phyloP scores from a whole-genome alignment of 2,329 filamentous ascomycete species.

The Ophiocordyceps camponoti-saundersi region DNA sequence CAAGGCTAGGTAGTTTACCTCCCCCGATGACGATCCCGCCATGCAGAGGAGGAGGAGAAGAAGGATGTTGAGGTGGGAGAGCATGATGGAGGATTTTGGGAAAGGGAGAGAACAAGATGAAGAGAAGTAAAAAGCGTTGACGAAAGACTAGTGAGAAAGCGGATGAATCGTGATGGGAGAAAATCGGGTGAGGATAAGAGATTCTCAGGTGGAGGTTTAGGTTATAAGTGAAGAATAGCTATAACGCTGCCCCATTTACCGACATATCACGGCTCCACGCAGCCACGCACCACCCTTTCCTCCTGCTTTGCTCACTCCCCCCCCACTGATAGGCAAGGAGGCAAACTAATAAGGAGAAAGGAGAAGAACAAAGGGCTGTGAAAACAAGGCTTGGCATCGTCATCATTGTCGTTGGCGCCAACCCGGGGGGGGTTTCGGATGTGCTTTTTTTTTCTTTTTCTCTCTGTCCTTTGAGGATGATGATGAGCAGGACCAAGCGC shows the following conservation, averaged over 20 bases:
- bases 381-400: background rate
- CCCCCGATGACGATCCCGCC: constrained; percentile 9
- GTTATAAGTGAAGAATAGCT: too few relatives aligned
- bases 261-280: too few relatives aligned
- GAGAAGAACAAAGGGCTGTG: background rate
- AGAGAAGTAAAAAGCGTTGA: background rate
- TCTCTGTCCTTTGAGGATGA: too few relatives aligned
- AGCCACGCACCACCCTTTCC: too few relatives aligned
- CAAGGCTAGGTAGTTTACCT: constrained; percentile 10
- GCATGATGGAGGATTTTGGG: background rate
- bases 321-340: background rate
- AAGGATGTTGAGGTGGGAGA: constrained; percentile 9
- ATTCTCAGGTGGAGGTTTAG: too few relatives aligned
- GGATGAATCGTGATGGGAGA: too few relatives aligned
- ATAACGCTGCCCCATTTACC: too few relatives aligned
- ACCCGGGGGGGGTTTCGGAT: too few relatives aligned
- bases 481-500: background rate
- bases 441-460: too few relatives aligned
- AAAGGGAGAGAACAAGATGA: background rate
- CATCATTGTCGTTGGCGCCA: background rate
- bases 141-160: too few relatives aligned
- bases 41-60: constrained; percentile 7
- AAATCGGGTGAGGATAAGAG: too few relatives aligned
- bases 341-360: background rate
- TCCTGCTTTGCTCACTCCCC: too few relatives aligned